These are phyloP conservation scores for Pharnaceum exiguum DNA, from an alignment of 148 eudicot species.

Conservation along the genomic window DNA sequence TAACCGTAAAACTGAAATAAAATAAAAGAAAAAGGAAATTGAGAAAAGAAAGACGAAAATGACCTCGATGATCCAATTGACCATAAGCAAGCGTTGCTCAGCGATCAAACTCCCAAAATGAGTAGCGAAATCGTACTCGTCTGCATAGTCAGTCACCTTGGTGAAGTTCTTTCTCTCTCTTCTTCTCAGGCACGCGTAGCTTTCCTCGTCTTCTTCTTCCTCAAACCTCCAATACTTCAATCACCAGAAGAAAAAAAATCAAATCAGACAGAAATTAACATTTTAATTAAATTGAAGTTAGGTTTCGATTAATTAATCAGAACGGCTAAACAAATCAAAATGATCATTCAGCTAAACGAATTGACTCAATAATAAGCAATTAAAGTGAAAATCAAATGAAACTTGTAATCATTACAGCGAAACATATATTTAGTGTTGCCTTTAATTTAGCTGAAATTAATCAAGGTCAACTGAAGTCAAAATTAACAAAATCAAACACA, in stretches of 20 bases:
- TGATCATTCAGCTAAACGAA: no score
- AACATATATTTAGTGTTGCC: no score
- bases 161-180: conserved; percentile 69
- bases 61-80: conserved; percentile 94
- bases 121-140: conserved; percentile 55
- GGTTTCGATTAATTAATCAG: no score
- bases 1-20: no score
- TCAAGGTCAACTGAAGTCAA: neutral
- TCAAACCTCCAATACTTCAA: conserved; percentile 48
- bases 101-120: conserved; percentile 57
- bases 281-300: neutral
- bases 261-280: neutral
- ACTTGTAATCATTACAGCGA: no score
- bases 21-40: no score
- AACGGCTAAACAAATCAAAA: no score
- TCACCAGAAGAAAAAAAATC: neutral
- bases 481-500: neutral
- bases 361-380: no score
- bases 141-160: conserved; percentile 63
- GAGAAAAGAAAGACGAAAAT: neutral
- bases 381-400: no score
- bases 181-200: conserved; percentile 54
- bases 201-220: conserved; percentile 66
- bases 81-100: conserved; percentile 83
- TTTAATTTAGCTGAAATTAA: no score